A percentile compares a stretch with the other conserved stretches of the same genome.
Evolutionary conservation across 345 rosid species (phyloP).

Genomic region (Salix suchowensis): DNA sequence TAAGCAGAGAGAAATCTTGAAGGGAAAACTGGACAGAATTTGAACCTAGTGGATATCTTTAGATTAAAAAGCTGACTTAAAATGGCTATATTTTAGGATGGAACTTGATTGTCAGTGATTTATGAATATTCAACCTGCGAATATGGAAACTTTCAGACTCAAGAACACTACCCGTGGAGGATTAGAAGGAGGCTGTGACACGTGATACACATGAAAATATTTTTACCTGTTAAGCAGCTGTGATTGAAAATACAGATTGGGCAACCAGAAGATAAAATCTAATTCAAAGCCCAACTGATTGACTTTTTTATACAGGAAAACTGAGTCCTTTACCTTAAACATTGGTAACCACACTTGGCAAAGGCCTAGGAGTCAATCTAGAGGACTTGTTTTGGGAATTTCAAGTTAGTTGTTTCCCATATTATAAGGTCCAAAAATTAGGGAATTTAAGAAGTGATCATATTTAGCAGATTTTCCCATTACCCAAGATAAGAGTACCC

Average conservation of each 20-base stretch:
- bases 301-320: background rate
- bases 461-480: background rate
- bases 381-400: background rate
- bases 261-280: background rate
- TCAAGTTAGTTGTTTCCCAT: background rate
- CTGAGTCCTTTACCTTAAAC: background rate
- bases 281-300: background rate
- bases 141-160: background rate
- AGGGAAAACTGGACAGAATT: background rate
- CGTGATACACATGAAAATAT: background rate
- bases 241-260: background rate
- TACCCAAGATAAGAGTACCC: background rate
- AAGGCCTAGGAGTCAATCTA: background rate
- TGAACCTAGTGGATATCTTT: background rate
- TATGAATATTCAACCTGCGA: background rate
- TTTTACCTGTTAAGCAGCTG: background rate
- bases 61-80: background rate
- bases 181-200: background rate
- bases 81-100: background rate
- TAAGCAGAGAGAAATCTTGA: background rate
- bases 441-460: background rate
- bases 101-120: background rate
- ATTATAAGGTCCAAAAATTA: background rate
- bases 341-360: background rate
- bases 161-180: background rate